A percentile compares a stretch with the other conserved stretches of the same genome.
These are phyloP conservation scores for Populus alba DNA, from an alignment of 345 rosid genomes.

Conservation along the genomic window DNA sequence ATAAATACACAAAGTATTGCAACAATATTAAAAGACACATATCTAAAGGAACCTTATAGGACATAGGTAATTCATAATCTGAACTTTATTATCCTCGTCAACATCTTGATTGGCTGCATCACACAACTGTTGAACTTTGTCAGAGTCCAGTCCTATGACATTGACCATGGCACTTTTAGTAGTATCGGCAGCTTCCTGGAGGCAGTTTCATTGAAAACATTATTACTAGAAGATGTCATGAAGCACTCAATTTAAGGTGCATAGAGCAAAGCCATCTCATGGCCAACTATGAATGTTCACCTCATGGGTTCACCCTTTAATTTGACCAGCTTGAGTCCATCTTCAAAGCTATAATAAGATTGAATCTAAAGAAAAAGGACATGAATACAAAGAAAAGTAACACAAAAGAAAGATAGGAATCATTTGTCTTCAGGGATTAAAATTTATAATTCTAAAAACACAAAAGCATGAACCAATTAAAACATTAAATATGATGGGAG, in stretches of 20 bases:
- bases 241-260: neutral
- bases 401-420: neutral
- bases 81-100: constrained; percentile 72
- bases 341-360: constrained; percentile 69
- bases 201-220: constrained; percentile 6
- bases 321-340: constrained; percentile 93
- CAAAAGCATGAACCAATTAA: neutral
- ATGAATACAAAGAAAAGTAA: neutral
- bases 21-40: neutral
- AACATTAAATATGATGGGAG: neutral
- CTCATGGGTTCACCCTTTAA: constrained; percentile 98
- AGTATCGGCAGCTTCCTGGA: constrained; percentile 96
- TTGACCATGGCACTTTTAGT: constrained; percentile 95
- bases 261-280: neutral
- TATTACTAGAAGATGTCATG: neutral
- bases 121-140: constrained; percentile 79
- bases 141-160: constrained; percentile 81
- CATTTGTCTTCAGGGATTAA: neutral
- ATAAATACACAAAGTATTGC: neutral
- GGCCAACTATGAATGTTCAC: constrained; percentile 28
- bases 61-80: constrained; percentile 88
- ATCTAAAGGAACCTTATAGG: constrained; percentile 45
- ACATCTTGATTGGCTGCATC: constrained; percentile 95
- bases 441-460: neutral
- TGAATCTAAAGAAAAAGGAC: constrained; percentile 16